Conservation (phyloP, 139 green algal species). For the Tetradesmus lagerheimii region DNA sequence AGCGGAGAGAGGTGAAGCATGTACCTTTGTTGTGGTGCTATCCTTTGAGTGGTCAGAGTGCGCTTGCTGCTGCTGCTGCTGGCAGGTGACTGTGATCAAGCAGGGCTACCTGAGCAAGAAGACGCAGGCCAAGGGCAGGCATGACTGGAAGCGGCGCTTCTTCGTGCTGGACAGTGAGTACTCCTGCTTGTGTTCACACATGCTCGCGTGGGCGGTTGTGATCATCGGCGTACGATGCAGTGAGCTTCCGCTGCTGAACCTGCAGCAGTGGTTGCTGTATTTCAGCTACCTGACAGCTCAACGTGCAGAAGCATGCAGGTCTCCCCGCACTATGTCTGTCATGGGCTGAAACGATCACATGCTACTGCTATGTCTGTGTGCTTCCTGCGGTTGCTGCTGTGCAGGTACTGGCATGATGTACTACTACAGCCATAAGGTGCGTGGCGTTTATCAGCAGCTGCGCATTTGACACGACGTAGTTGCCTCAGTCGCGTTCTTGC, state of each 20-base stretch:
- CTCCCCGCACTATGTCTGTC: background rate
- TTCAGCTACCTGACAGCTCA: no score
- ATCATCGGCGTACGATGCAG: no score
- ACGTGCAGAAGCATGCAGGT: no score
- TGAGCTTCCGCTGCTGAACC: no score
- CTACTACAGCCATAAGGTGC: slow-evolving; percentile 80
- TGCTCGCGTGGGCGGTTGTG: no score
- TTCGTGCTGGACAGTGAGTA: slow-evolving; percentile 88
- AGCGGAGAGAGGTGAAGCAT: no score
- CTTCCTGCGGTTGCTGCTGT: background rate
- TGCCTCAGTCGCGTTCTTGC: no score
- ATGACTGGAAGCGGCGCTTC: slow-evolving; percentile 72
- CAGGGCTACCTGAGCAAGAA: slow-evolving; percentile 91
- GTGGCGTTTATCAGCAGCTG: background rate
- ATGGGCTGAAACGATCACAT: background rate
- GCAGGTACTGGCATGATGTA: slow-evolving; percentile 69
- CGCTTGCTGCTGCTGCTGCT: background rate
- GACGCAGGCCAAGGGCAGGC: slow-evolving; percentile 43
- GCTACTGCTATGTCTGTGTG: background rate
- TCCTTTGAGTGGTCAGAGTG: no score
- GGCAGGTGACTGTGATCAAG: slow-evolving; percentile 67
- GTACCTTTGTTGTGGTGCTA: no score
- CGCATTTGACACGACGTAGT: background rate
- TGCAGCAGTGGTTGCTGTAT: no score
- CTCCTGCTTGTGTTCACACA: background rate